These are phyloP conservation scores for Mucor lusitanicus DNA, from an alignment of 371 early-diverging fungal species.

Conservation along the genomic window DNA sequence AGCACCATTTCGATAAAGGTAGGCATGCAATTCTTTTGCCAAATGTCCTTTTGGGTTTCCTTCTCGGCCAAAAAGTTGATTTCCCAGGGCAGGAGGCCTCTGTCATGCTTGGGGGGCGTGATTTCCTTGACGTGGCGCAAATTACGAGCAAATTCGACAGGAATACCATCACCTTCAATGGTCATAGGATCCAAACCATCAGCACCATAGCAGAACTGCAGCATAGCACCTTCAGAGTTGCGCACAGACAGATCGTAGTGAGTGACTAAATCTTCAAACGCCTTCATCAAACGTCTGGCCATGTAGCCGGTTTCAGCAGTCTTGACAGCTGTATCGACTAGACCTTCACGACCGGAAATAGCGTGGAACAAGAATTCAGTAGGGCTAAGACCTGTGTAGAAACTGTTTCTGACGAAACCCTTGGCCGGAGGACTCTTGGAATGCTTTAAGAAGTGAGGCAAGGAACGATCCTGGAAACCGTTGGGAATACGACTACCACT, in stretches of 20 bases:
- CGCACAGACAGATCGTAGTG: conserved; percentile 98
- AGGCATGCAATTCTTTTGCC: conserved; percentile 64
- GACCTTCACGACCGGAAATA: conserved; percentile 99
- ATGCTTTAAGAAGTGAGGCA: conserved; percentile 96
- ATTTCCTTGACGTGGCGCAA: conserved; percentile 65
- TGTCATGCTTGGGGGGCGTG: conserved; percentile 28
- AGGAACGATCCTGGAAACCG: conserved; percentile 95
- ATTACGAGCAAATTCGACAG: conserved; percentile 89
- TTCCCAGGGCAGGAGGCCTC: conserved; percentile 72
- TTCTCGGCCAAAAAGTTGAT: conserved; percentile 60
- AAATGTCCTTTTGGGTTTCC: conserved; percentile 52
- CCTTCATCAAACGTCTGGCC: conserved; percentile 99
- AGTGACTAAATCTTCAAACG: conserved; percentile 95
- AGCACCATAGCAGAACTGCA: conserved; percentile 98
- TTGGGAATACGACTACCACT: conserved; percentile 96
- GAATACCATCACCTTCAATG: conserved; percentile 92
- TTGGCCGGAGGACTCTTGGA: conserved; percentile 91
- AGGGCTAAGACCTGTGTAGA: conserved; percentile 95
- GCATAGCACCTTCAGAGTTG: conserved; percentile 88
- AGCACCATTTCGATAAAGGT: conserved; percentile 65
- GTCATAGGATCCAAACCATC: conserved; percentile 97
- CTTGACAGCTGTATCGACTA: conserved; percentile 99
- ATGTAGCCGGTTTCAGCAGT: conserved; percentile 99
- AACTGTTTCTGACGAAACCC: conserved; percentile 98
- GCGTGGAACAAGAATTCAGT: conserved; percentile 99